Evolutionary conservation across 495 filamentous ascomycete species (phyloP).

Genomic region (Talaromyces trachyspermus): DNA sequence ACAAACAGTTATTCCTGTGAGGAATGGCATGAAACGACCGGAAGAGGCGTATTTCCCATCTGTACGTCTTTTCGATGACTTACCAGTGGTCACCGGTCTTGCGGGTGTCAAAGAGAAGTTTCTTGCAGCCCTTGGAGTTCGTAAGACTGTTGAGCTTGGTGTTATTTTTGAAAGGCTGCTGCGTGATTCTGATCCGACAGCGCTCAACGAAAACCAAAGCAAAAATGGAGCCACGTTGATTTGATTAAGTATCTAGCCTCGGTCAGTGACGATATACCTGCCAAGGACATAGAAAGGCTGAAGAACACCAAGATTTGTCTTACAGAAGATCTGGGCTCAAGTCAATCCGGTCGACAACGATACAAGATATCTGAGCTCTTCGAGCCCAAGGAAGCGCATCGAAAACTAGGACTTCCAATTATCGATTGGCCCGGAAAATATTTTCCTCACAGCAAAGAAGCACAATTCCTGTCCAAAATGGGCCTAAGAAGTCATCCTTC

Average conservation of each 20-base stretch:
- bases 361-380: conserved; percentile 82
- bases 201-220: conserved; percentile 26
- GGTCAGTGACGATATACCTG: conserved; percentile 82
- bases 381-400: conserved; percentile 66
- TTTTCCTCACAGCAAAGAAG: conserved; percentile 56
- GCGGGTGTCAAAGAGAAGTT: conserved; percentile 84
- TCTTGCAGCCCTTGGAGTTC: conserved; percentile 66
- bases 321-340: conserved; percentile 49
- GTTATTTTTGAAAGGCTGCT: conserved; percentile 88
- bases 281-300: conserved; percentile 72
- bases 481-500: conserved; percentile 64
- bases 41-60: conserved; percentile 84
- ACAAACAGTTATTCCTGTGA: conserved; percentile 81
- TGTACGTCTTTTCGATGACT: conserved; percentile 88
- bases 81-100: conserved; percentile 71
- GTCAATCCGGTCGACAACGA: conserved; percentile 31
- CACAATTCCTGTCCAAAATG: conserved; percentile 59
- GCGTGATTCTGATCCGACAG: conserved; percentile 36
- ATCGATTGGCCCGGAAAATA: conserved; percentile 77
- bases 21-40: conserved; percentile 80
- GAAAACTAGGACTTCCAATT: conserved; percentile 64
- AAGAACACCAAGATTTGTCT: conserved; percentile 71
- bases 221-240: conserved; percentile 86
- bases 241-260: conserved; percentile 89
- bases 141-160: conserved; percentile 81